Evolutionary conservation across 106 monocot genomes (phyloP).

Genomic region (Dendrobium nobile): DNA sequence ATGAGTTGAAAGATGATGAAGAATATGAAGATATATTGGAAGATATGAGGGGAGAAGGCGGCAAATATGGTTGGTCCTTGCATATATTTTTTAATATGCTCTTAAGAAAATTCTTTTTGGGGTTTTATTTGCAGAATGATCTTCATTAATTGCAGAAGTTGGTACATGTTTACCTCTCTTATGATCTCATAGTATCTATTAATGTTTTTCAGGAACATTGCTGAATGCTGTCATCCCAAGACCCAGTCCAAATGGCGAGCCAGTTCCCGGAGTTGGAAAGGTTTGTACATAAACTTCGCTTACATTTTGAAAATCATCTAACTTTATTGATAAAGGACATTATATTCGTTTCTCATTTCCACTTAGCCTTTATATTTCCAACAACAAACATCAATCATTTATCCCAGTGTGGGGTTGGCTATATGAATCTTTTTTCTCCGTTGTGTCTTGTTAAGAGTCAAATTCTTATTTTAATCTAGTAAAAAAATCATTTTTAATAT

Average conservation of each 20-base stretch:
- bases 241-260: conserved; percentile 36
- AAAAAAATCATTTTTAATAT: no score
- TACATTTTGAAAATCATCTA: no score
- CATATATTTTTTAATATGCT: background rate
- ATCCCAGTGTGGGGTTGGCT: no score
- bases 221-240: conserved; percentile 55
- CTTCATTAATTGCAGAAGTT: no score
- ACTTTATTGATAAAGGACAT: no score
- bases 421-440: no score
- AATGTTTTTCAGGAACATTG: conserved; percentile 32
- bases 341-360: no score
- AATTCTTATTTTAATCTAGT: no score
- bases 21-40: conserved; percentile 52
- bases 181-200: background rate
- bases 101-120: background rate
- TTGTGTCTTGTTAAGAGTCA: no score
- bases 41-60: conserved; percentile 49
- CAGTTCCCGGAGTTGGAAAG: conserved; percentile 49
- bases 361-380: no score
- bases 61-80: conserved; percentile 34
- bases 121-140: no score
- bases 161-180: background rate
- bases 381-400: no score
- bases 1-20: conserved; percentile 42
- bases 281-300: conserved; percentile 9